Percentiles rank a stretch among this genome's conserved stretches.
Conservation (phyloP, 495 filamentous ascomycete species). For the Aspergillus panamensis region DNA sequence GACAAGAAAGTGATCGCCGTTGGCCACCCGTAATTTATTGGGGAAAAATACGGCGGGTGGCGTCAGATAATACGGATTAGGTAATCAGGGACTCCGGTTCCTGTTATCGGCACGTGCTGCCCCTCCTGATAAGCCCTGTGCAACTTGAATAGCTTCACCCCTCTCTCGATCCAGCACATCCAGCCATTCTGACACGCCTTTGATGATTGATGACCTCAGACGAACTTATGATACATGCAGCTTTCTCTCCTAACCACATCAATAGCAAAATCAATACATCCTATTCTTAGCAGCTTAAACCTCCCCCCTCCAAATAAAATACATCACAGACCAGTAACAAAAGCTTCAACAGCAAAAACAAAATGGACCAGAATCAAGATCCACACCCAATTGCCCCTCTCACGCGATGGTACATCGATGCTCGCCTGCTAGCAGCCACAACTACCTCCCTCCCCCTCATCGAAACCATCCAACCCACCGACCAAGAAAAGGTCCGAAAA, state of each 20-base stretch:
- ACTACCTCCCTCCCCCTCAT: constrained; percentile 37
- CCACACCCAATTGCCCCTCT: constrained; percentile 21
- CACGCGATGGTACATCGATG: constrained; percentile 45
- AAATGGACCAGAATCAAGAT: background rate
- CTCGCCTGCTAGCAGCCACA: constrained; percentile 32
- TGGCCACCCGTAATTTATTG: constrained; percentile 14
- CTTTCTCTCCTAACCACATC: background rate
- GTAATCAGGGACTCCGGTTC: constrained; percentile 11
- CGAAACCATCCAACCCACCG: constrained; percentile 30
- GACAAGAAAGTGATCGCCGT: background rate
- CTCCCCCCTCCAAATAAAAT: background rate
- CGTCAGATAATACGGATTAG: constrained; percentile 4
- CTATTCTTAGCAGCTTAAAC: background rate
- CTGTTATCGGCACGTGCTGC: constrained; percentile 29
- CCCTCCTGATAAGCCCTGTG: constrained; percentile 22
- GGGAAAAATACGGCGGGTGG: background rate
- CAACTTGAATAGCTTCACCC: background rate
- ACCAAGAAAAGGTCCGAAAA: constrained; percentile 36
- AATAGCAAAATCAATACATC: background rate
- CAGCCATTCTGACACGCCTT: background rate
- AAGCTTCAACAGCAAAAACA: background rate
- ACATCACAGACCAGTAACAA: background rate
- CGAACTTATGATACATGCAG: background rate
- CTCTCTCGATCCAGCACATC: background rate
- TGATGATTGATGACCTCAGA: background rate